These are phyloP conservation scores for Pichia sp. DNA, from an alignment of 1,139 yeast genomes.

Conservation along the genomic window DNA sequence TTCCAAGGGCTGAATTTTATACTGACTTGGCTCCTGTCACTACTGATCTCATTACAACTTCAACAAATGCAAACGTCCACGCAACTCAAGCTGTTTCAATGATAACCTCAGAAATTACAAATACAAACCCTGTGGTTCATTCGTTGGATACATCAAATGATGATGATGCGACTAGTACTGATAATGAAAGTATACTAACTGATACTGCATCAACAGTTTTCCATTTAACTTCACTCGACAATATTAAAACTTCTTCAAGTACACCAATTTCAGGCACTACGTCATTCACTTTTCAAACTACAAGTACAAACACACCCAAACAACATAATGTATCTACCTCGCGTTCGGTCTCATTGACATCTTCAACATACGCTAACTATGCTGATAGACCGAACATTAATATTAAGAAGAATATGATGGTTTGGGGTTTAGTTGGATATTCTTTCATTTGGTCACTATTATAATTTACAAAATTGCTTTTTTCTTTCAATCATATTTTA, in stretches of 20 bases:
- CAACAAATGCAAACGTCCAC: not conserved
- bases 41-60: conserved; percentile 1
- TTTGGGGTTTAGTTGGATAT: not conserved
- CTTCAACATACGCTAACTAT: not conserved
- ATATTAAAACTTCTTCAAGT: not conserved
- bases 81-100: not conserved
- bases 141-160: not conserved
- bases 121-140: not conserved
- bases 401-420: not conserved
- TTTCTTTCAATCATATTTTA: not conserved
- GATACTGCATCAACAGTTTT: not conserved
- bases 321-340: not conserved
- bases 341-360: not conserved
- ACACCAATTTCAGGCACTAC: not conserved
- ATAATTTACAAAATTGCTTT: not conserved
- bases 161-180: not conserved
- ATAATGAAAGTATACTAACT: not conserved
- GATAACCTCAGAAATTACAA: not conserved
- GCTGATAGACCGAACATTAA: not conserved
- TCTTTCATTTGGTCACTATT: not conserved
- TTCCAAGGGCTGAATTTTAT: conserved; percentile 5
- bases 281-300: not conserved
- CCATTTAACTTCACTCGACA: not conserved
- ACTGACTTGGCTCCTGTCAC: conserved; percentile 10
- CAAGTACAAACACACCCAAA: not conserved